Evolutionary conservation across 2,329 filamentous ascomycete genomes (phyloP).

Genomic region (Colletotrichum sp.): DNA sequence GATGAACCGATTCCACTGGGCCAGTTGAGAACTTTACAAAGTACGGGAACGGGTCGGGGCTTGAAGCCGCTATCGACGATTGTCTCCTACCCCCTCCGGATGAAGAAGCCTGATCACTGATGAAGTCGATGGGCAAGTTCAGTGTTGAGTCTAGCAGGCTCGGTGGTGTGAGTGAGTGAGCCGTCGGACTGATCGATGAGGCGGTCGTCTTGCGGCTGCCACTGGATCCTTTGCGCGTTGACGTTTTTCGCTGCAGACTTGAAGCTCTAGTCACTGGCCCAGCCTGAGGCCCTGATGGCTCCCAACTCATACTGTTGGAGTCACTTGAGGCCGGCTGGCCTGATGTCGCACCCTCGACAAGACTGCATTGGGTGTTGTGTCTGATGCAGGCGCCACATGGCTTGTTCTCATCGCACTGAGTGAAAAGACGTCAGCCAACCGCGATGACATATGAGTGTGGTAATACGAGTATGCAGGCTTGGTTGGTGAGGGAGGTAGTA

Average conservation of each 20-base stretch:
- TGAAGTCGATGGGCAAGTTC: neutral
- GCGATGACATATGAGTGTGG: neutral
- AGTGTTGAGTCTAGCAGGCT: neutral
- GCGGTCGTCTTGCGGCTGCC: neutral
- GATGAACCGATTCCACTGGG: conserved; percentile 20
- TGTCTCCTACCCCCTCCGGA: neutral
- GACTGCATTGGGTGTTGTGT: conserved; percentile 39
- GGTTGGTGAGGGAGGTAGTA: neutral
- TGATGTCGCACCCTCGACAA: conserved; percentile 20
- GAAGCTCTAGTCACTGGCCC: neutral
- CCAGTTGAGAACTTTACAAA: conserved; percentile 27
- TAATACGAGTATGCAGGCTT: neutral
- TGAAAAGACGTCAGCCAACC: neutral
- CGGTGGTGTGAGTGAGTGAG: conserved; percentile 2
- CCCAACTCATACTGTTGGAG: neutral
- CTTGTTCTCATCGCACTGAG: conserved; percentile 42
- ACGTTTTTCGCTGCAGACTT: neutral
- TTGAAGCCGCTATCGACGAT: conserved; percentile 2
- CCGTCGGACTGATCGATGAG: conserved; percentile 1
- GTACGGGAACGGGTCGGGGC: conserved; percentile 22
- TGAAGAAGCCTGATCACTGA: neutral
- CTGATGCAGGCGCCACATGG: conserved; percentile 41
- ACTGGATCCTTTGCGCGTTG: neutral
- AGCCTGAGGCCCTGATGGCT: neutral
- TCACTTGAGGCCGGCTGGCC: neutral